phyloP scores from a whole-genome alignment of 345 rosid species.

The rapeseed (Brassica napus) region DNA sequence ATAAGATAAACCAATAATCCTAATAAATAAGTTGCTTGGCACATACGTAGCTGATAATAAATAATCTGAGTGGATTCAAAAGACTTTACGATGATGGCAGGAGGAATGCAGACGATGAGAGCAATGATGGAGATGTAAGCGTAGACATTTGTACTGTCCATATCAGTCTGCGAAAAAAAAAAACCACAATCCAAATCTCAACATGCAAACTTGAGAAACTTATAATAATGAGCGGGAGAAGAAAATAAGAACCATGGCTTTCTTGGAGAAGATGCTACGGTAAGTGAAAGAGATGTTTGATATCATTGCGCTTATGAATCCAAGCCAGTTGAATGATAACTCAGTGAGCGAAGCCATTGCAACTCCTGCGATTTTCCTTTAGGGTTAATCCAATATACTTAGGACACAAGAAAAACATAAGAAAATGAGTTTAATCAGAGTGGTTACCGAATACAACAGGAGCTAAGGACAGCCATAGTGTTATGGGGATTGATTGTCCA shows the following conservation, averaged over 20 bases:
- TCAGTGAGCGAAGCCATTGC: slow-evolving; percentile 92
- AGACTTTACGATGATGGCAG: slow-evolving; percentile 77
- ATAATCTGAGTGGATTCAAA: neutral
- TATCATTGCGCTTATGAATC: slow-evolving; percentile 97
- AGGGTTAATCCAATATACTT: slow-evolving; percentile 8
- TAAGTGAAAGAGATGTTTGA: slow-evolving; percentile 95
- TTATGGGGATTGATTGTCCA: slow-evolving; percentile 77
- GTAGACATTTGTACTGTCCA: slow-evolving; percentile 94
- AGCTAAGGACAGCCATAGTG: slow-evolving; percentile 88
- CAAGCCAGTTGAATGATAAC: slow-evolving; percentile 93
- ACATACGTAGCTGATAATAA: slow-evolving; percentile 12
- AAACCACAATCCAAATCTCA: neutral
- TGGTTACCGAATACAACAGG: slow-evolving; percentile 83
- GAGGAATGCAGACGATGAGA: slow-evolving; percentile 87
- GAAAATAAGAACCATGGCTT: slow-evolving; percentile 73
- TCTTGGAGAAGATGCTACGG: slow-evolving; percentile 93
- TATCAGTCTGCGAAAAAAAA: slow-evolving; percentile 64
- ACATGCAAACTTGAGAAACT: neutral
- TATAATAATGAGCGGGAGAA: neutral
- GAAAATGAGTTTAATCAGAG: neutral
- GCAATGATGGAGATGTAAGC: slow-evolving; percentile 98
- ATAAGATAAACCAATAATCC: neutral
- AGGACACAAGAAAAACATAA: slow-evolving; percentile 8
- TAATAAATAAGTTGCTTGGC: slow-evolving; percentile 12
- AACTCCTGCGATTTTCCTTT: slow-evolving; percentile 51